These are phyloP conservation scores for Wallacemonas sp. DNA, from an alignment of 208 protist species.

Conservation along the genomic window DNA sequence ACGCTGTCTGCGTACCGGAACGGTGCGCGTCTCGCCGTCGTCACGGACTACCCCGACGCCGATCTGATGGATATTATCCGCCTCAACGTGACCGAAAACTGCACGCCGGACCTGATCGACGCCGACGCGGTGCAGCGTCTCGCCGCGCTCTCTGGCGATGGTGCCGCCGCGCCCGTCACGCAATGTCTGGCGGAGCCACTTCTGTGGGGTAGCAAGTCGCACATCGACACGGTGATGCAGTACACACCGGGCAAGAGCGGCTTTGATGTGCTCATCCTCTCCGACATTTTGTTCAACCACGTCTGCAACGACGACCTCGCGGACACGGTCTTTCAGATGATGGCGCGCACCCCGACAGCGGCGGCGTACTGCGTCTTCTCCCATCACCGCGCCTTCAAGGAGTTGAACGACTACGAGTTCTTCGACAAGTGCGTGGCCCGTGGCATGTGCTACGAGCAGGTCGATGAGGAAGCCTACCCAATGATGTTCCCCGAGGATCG, in stretches of 20 bases:
- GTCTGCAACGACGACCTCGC: constrained; percentile 88
- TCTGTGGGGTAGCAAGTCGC: constrained; percentile 79
- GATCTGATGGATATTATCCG: constrained; percentile 77
- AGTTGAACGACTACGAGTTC: constrained; percentile 83
- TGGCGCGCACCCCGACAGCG: constrained; percentile 34
- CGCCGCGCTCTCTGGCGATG: constrained; percentile 3
- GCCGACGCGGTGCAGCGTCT: constrained; percentile 40
- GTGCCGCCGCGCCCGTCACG: background rate
- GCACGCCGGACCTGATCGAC: constrained; percentile 39
- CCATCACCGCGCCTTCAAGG: constrained; percentile 85
- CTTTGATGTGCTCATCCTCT: constrained; percentile 86
- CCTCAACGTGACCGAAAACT: constrained; percentile 78
- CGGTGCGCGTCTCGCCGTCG: constrained; percentile 67
- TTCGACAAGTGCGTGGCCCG: constrained; percentile 85
- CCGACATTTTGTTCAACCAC: constrained; percentile 93
- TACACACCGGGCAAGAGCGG: constrained; percentile 53
- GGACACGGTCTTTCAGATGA: constrained; percentile 57
- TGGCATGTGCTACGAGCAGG: constrained; percentile 68
- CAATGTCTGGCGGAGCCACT: constrained; percentile 67
- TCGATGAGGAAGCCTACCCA: constrained; percentile 82
- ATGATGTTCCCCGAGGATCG: constrained; percentile 90
- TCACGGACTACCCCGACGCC: constrained; percentile 84
- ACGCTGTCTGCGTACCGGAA: constrained; percentile 69
- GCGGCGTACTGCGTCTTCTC: constrained; percentile 91
- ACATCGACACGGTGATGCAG: constrained; percentile 63